phyloP scores from a whole-genome alignment of 129 eudicot species.

The Heracleum sosnowskyi region DNA sequence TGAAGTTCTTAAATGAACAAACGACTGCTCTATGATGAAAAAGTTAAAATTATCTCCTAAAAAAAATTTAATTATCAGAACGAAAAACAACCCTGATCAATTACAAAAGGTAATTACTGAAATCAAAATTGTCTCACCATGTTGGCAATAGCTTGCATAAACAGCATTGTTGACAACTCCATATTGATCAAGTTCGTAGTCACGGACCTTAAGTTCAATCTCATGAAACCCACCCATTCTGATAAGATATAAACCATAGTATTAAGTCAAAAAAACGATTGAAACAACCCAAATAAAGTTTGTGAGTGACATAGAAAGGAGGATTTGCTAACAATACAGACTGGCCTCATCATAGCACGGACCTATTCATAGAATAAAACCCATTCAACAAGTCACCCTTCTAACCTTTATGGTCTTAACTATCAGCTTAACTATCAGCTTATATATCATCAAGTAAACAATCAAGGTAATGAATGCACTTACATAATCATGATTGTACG shows the following conservation, averaged over 20 bases:
- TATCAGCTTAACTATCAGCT: not conserved
- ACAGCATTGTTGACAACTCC: constrained; percentile 90
- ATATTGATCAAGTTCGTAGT: constrained; percentile 86
- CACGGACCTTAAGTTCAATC: constrained; percentile 72
- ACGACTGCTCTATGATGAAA: not conserved
- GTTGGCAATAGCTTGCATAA: constrained; percentile 83
- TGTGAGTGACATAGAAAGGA: not conserved
- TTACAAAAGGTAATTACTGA: not conserved
- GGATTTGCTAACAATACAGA: not conserved
- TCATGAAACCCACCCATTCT: constrained; percentile 73
- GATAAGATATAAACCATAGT: constrained; percentile 16
- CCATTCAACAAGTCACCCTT: not conserved
- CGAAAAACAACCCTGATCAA: not conserved
- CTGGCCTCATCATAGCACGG: not conserved
- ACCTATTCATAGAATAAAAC: not conserved
- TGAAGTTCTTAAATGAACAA: no score
- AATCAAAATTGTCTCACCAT: constrained; percentile 39
- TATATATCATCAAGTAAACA: not conserved
- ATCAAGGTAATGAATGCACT: not conserved
- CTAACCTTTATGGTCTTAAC: not conserved
- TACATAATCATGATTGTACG: not conserved
- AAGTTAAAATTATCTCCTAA: not conserved
- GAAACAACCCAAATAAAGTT: not conserved
- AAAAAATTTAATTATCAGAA: no score
- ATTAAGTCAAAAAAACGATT: no score